Percentiles rank a stretch among this genome's conserved stretches.
phyloP scores from a whole-genome alignment of 1,284 basidiomycete genomes.

The Ceratobasidium sp. region DNA sequence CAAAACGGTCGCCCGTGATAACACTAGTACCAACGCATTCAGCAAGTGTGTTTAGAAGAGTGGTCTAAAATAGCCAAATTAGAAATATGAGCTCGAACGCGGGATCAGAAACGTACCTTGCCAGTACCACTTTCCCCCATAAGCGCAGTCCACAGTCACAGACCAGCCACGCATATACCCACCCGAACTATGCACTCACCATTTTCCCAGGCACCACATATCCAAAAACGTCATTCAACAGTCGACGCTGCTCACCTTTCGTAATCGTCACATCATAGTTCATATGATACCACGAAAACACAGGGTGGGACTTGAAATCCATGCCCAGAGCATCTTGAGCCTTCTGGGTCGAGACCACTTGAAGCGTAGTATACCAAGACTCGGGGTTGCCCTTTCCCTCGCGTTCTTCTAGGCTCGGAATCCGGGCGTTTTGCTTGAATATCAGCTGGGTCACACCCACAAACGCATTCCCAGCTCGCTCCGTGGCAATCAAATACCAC shows the following conservation, averaged over 20 bases:
- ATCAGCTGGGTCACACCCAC: slow-evolving; percentile 15
- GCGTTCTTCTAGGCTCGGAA: slow-evolving; percentile 5
- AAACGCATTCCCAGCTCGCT: slow-evolving; percentile 49
- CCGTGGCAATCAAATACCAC: slow-evolving; percentile 65
- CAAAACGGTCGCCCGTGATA: slow-evolving; percentile 80
- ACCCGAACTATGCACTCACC: slow-evolving; percentile 62
- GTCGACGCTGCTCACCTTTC: slow-evolving; percentile 64
- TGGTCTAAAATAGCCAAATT: slow-evolving; percentile 61
- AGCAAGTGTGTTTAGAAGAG: slow-evolving; percentile 84
- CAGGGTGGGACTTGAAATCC: slow-evolving; percentile 39
- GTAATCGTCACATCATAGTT: slow-evolving; percentile 70
- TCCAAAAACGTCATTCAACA: slow-evolving; percentile 84
- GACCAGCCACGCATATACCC: not conserved
- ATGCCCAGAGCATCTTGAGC: slow-evolving; percentile 4
- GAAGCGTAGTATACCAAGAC: not conserved
- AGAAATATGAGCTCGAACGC: not conserved
- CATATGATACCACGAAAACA: slow-evolving; percentile 73
- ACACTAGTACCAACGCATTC: slow-evolving; percentile 78
- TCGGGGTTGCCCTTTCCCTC: slow-evolving; percentile 8
- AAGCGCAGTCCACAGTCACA: slow-evolving; percentile 64
- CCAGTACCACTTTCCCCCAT: slow-evolving; percentile 76
- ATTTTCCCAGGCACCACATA: slow-evolving; percentile 85
- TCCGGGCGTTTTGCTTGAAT: slow-evolving; percentile 31
- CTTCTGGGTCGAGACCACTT: not conserved
- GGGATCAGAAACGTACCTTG: slow-evolving; percentile 51